Percentiles rank a stretch among this genome's conserved stretches.
phyloP scores from a whole-genome alignment of 768 basidiomycete genomes.

The Roridomyces roridus region DNA sequence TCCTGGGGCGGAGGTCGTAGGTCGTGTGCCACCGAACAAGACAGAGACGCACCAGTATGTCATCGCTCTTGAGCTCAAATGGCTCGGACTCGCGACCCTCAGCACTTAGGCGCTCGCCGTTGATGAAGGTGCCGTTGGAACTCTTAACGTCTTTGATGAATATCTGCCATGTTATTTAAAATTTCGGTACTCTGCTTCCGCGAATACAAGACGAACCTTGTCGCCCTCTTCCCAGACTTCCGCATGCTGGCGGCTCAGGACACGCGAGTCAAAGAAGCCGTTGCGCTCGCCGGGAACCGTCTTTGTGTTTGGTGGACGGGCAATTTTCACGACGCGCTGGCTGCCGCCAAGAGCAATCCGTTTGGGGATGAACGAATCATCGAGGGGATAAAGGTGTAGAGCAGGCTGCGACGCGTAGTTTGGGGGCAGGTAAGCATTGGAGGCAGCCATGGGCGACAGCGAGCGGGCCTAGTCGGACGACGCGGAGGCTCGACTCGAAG shows the following conservation, averaged over 20 bases:
- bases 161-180: constrained; percentile 59
- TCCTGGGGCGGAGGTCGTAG: constrained; percentile 58
- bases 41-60: constrained; percentile 79
- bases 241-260: constrained; percentile 92
- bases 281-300: constrained; percentile 92
- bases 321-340: constrained; percentile 89
- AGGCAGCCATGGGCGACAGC: constrained; percentile 5
- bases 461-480: background rate
- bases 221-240: constrained; percentile 94
- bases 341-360: constrained; percentile 78
- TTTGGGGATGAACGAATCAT: constrained; percentile 94
- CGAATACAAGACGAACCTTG: constrained; percentile 64
- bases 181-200: constrained; percentile 9
- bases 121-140: constrained; percentile 98
- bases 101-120: constrained; percentile 87
- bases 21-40: constrained; percentile 2
- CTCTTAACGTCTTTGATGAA: constrained; percentile 98
- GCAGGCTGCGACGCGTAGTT: constrained; percentile 31
- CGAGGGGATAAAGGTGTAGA: constrained; percentile 85
- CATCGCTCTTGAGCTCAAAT: constrained; percentile 93
- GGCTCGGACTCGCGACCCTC: constrained; percentile 93
- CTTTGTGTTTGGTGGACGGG: constrained; percentile 94
- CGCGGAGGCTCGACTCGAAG: background rate
- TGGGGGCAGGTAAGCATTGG: constrained; percentile 6
- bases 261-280: constrained; percentile 95